A percentile compares a stretch with the other conserved stretches of the same genome.
phyloP scores from a whole-genome alignment of 371 early-diverging fungal genomes.

The Mortierella sp. region DNA sequence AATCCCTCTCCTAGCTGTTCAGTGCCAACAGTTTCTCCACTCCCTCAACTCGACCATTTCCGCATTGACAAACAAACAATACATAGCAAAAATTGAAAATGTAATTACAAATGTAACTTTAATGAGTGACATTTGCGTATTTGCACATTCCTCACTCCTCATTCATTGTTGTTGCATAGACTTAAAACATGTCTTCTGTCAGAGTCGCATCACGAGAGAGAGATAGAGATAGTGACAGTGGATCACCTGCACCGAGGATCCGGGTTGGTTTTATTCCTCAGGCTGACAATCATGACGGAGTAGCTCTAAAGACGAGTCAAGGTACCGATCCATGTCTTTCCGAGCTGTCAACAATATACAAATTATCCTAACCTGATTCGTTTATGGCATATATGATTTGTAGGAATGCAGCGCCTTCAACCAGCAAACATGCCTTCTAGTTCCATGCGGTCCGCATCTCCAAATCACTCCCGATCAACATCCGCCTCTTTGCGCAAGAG shows the following conservation, averaged over 20 bases:
- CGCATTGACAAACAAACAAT: too few species aligned
- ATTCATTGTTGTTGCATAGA: too few species aligned
- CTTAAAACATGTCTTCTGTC: not conserved
- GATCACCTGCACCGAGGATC: slow-evolving; percentile 22
- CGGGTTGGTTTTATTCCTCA: slow-evolving; percentile 19
- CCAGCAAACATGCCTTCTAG: not conserved
- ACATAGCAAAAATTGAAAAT: not conserved
- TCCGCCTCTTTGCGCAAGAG: not conserved
- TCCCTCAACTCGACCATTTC: too few species aligned
- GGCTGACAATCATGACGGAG: not conserved
- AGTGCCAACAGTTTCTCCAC: too few species aligned
- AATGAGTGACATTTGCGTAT: too few species aligned
- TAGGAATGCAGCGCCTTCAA: not conserved
- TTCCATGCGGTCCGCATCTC: not conserved
- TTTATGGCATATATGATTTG: too few species aligned
- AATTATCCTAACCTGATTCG: too few species aligned
- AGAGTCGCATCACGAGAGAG: slow-evolving; percentile 9
- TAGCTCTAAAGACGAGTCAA: not conserved
- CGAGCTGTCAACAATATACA: too few species aligned
- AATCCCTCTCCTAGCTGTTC: not conserved
- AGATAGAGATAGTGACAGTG: slow-evolving; percentile 17
- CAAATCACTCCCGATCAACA: not conserved
- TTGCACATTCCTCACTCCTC: too few species aligned
- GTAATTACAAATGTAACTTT: not conserved
- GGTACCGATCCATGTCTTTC: too few species aligned